These are phyloP conservation scores for Lagerstroemia speciosa DNA, from an alignment of 345 rosid species.

Conservation along the genomic window DNA sequence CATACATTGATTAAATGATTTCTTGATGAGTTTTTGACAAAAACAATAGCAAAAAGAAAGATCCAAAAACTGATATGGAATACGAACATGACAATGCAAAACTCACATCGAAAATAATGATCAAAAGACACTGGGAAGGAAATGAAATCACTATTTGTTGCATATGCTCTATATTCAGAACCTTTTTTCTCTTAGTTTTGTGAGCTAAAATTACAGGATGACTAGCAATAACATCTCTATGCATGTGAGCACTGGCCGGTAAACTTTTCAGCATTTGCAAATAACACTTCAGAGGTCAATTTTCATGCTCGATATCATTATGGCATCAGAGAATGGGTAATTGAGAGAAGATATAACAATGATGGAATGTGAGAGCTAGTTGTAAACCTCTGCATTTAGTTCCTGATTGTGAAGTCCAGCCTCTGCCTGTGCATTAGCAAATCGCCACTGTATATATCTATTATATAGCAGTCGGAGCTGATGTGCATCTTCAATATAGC, in stretches of 20 bases:
- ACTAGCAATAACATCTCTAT: not conserved
- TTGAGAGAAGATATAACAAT: not conserved
- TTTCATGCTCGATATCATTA: not conserved
- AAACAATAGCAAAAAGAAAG: not conserved
- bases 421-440: slow-evolving; percentile 67
- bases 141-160: not conserved
- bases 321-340: not conserved
- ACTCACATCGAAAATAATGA: not conserved
- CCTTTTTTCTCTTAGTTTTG: not conserved
- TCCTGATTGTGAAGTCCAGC: slow-evolving; percentile 60
- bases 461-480: slow-evolving; percentile 76
- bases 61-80: not conserved
- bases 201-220: not conserved
- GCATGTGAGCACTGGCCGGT: not conserved
- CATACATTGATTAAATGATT: not conserved
- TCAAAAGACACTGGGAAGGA: not conserved
- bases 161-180: not conserved
- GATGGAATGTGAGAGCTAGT: slow-evolving; percentile 6
- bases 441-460: slow-evolving; percentile 86
- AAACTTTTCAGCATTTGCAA: not conserved
- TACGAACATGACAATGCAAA: not conserved
- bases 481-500: slow-evolving; percentile 81
- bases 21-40: slow-evolving; percentile 4
- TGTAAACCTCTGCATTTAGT: slow-evolving; percentile 65
- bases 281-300: not conserved